These are phyloP conservation scores for Tillandsia leiboldiana DNA, from an alignment of 176 grass and related monocot species.

Conservation along the genomic window DNA sequence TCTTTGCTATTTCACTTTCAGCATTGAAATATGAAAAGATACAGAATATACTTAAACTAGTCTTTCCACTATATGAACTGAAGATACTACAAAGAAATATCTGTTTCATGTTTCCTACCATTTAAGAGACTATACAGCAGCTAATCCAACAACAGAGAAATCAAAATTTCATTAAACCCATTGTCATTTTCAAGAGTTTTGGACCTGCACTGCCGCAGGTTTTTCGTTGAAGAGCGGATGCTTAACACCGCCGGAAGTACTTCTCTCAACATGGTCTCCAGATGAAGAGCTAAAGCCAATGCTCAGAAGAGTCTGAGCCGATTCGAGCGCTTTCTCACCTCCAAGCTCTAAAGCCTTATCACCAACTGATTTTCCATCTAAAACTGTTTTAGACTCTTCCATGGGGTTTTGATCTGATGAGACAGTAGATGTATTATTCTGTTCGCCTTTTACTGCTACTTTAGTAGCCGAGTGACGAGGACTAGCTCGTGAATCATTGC, in stretches of 20 bases:
- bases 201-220: slow-evolving; percentile 44
- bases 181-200: slow-evolving; percentile 40
- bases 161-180: not conserved
- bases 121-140: not conserved
- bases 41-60: no score
- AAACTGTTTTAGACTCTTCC: slow-evolving; percentile 10
- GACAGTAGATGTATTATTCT: slow-evolving; percentile 5
- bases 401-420: slow-evolving; percentile 26
- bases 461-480: slow-evolving; percentile 16
- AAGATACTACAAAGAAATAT: not conserved
- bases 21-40: no score
- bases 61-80: not conserved
- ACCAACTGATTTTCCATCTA: slow-evolving; percentile 8
- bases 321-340: slow-evolving; percentile 55
- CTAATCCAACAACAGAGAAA: not conserved
- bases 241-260: slow-evolving; percentile 49
- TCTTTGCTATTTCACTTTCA: no score
- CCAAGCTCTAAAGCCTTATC: slow-evolving; percentile 34
- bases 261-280: not conserved
- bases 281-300: slow-evolving; percentile 11
- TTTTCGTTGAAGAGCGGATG: slow-evolving; percentile 50
- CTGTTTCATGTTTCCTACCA: not conserved
- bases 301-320: slow-evolving; percentile 55
- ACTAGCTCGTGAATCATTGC: slow-evolving; percentile 1
- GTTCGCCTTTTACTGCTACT: slow-evolving; percentile 16